Conservation (phyloP, 1,284 basidiomycete species). For the Trametes versicolor region DNA sequence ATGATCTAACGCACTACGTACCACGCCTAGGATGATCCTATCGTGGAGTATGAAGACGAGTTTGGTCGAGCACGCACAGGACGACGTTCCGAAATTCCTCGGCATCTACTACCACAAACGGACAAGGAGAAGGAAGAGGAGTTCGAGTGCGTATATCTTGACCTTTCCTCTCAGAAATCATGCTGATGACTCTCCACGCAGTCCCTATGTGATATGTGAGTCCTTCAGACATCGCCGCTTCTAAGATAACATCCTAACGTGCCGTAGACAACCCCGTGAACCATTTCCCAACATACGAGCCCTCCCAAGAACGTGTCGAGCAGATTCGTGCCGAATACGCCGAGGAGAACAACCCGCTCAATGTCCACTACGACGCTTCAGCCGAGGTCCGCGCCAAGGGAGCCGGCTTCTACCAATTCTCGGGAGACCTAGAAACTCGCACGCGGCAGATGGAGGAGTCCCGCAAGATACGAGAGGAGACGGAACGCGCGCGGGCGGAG, state of each 20-base stretch:
- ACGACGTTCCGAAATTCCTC: slow-evolving; percentile 80
- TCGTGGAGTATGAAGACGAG: slow-evolving; percentile 89
- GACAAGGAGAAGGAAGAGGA: slow-evolving; percentile 38
- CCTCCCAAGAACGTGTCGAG: slow-evolving; percentile 80
- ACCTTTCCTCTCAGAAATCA: background rate
- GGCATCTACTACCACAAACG: slow-evolving; percentile 58
- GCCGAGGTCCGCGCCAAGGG: slow-evolving; percentile 88
- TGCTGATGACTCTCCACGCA: slow-evolving; percentile 40
- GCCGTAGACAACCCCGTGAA: slow-evolving; percentile 75
- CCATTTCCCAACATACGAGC: slow-evolving; percentile 89
- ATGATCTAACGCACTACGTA: too few species aligned
- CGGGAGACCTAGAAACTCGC: slow-evolving; percentile 81
- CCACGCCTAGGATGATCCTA: slow-evolving; percentile 66
- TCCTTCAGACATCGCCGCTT: slow-evolving; percentile 3
- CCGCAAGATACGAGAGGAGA: slow-evolving; percentile 73
- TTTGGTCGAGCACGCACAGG: slow-evolving; percentile 80
- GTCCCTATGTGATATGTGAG: slow-evolving; percentile 63
- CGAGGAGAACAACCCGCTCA: slow-evolving; percentile 79
- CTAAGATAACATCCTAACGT: slow-evolving; percentile 17
- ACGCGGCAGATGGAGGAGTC: slow-evolving; percentile 84
- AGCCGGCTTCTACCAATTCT: slow-evolving; percentile 92
- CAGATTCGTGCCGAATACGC: slow-evolving; percentile 79
- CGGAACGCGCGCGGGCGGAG: slow-evolving; percentile 70
- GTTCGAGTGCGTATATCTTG: slow-evolving; percentile 35
- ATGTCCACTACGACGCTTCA: slow-evolving; percentile 84